Evolutionary conservation across 768 basidiomycete species (phyloP).

Genomic region (Scleroderma bovista): DNA sequence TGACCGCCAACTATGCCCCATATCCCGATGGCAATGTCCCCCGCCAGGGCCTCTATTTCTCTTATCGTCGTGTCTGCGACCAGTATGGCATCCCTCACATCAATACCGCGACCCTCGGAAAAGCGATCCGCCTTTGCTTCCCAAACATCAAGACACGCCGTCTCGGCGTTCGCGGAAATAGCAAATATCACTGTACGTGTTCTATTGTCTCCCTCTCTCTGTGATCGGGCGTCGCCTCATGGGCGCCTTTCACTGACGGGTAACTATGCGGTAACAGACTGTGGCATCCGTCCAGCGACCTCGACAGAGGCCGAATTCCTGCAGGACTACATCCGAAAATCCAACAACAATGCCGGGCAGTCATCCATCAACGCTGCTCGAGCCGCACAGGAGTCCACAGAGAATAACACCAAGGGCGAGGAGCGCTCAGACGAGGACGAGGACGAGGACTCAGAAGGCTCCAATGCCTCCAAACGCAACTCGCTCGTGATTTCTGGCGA

Average conservation of each 20-base stretch:
- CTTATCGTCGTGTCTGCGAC: constrained; percentile 86
- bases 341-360: constrained; percentile 80
- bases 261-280: constrained; percentile 45
- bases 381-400: constrained; percentile 64
- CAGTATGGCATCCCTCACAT: constrained; percentile 91
- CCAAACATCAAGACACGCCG: constrained; percentile 94
- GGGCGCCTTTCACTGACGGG: constrained; percentile 20
- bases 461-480: constrained; percentile 70
- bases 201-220: constrained; percentile 28
- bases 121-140: constrained; percentile 90
- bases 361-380: constrained; percentile 71
- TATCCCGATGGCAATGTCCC: constrained; percentile 93
- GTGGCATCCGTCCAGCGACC: constrained; percentile 88
- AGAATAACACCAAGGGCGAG: constrained; percentile 52
- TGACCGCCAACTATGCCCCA: constrained; percentile 84
- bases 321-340: constrained; percentile 87
- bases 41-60: constrained; percentile 90
- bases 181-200: constrained; percentile 89
- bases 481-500: constrained; percentile 64
- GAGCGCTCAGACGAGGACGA: constrained; percentile 81
- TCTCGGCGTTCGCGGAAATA: constrained; percentile 88
- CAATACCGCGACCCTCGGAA: constrained; percentile 93
- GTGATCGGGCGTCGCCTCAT: constrained; percentile 28
- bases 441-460: constrained; percentile 80
- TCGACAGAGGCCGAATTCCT: constrained; percentile 88